These are phyloP conservation scores for Funneliformis geosporum DNA, from an alignment of 192 early-diverging fungal genomes.

Conservation along the genomic window DNA sequence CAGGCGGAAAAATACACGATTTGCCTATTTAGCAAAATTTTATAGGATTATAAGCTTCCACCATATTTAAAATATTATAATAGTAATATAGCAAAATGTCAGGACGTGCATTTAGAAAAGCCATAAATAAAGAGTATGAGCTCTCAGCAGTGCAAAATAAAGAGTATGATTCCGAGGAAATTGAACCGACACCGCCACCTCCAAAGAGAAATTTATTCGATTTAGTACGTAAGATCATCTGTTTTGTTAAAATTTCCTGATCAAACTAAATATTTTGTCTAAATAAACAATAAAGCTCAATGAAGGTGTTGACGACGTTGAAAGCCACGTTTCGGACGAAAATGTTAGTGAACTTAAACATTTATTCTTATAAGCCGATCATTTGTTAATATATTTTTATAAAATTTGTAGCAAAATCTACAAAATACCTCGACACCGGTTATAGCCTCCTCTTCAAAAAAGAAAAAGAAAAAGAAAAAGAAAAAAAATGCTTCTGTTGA, in stretches of 20 bases:
- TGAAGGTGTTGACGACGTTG: background rate
- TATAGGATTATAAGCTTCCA: too few species aligned
- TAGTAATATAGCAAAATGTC: slow-evolving; percentile 18
- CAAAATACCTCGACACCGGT: too few species aligned
- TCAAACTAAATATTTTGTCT: background rate
- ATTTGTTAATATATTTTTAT: too few species aligned
- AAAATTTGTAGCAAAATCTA: background rate
- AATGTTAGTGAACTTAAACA: background rate
- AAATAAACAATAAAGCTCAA: background rate
- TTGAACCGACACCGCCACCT: background rate
- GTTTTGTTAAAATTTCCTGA: background rate
- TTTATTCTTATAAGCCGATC: too few species aligned
- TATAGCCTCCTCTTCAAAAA: slow-evolving; percentile 13
- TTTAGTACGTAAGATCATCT: background rate
- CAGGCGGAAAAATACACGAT: background rate
- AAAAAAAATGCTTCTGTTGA: slow-evolving; percentile 48
- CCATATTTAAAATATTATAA: too few species aligned
- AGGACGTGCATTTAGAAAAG: slow-evolving; percentile 17
- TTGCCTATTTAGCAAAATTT: background rate
- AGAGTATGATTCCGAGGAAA: slow-evolving; percentile 5
- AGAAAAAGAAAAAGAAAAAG: slow-evolving; percentile 53
- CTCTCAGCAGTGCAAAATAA: background rate
- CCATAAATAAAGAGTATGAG: slow-evolving; percentile 12
- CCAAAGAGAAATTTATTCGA: slow-evolving; percentile 14
- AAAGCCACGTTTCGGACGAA: background rate